Percentiles rank a stretch among this genome's conserved stretches.
Evolutionary conservation across 148 eudicot species (phyloP).

Genomic region (Pouteria glomerata): DNA sequence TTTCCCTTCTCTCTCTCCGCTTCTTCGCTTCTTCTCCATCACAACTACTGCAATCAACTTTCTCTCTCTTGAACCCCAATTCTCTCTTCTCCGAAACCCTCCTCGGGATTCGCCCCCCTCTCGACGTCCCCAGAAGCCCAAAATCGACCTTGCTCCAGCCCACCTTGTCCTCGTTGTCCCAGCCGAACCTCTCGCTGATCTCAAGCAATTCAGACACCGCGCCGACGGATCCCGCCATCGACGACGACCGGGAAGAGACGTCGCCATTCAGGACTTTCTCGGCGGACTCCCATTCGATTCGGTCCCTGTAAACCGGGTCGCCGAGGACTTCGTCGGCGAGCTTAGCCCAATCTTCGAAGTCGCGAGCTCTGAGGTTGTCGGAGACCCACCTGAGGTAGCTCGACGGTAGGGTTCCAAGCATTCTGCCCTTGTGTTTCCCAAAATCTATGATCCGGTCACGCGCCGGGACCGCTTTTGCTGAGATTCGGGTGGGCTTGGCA

Average conservation of each 20-base stretch:
- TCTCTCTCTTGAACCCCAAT: background rate
- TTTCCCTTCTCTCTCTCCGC: constrained; percentile 46
- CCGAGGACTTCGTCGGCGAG: constrained; percentile 63
- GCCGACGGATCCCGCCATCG: background rate
- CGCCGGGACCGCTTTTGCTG: constrained; percentile 23
- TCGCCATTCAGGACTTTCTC: constrained; percentile 50
- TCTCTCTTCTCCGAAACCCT: background rate
- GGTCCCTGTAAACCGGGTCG: constrained; percentile 73
- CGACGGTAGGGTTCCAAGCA: constrained; percentile 72
- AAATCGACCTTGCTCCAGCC: constrained; percentile 68
- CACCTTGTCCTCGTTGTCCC: constrained; percentile 69
- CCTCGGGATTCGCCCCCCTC: constrained; percentile 66
- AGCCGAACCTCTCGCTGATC: constrained; percentile 64
- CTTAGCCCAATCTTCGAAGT: constrained; percentile 56
- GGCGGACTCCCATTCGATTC: constrained; percentile 83
- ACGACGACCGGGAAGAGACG: background rate
- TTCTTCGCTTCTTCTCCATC: background rate
- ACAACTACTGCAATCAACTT: background rate
- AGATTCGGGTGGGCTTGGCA: background rate
- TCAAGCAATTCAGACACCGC: constrained; percentile 47
- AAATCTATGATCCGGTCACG: constrained; percentile 69
- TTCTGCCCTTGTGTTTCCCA: constrained; percentile 70
- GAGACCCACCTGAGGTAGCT: constrained; percentile 74
- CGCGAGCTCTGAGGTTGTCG: constrained; percentile 49
- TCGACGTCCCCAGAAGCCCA: constrained; percentile 67